These are phyloP conservation scores for Linanthus parryae DNA, from an alignment of 148 eudicot species.

Conservation along the genomic window DNA sequence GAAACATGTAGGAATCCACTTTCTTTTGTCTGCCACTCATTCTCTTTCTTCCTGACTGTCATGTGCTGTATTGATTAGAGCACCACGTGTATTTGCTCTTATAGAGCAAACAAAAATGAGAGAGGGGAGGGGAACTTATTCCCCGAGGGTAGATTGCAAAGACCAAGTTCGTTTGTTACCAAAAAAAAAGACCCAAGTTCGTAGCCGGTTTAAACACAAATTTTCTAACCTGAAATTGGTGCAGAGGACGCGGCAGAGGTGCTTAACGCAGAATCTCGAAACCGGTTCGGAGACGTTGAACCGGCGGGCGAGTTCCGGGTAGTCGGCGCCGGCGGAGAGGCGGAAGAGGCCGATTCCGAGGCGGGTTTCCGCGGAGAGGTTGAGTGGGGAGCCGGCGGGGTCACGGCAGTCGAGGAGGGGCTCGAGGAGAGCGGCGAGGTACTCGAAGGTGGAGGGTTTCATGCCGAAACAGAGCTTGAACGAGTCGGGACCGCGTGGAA, in stretches of 20 bases:
- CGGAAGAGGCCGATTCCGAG: constrained; percentile 74
- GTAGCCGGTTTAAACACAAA: no score
- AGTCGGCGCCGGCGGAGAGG: constrained; percentile 61
- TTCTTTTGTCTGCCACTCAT: no score
- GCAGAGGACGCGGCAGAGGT: constrained; percentile 75
- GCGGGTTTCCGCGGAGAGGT: constrained; percentile 45
- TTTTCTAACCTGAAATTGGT: no score
- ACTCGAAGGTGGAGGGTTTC: constrained; percentile 65
- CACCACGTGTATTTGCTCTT: no score
- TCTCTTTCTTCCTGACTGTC: no score
- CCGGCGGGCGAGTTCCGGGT: constrained; percentile 41
- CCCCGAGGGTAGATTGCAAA: no score
- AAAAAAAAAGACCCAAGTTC: no score
- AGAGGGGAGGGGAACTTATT: no score
- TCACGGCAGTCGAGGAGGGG: constrained; percentile 89
- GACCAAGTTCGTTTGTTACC: no score
- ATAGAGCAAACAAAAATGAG: no score
- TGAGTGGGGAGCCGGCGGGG: constrained; percentile 45
- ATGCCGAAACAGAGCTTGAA: constrained; percentile 49
- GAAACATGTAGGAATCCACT: no score
- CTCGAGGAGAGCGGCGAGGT: constrained; percentile 69
- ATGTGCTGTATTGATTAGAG: no score
- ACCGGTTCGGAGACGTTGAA: constrained; percentile 48
- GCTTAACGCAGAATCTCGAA: constrained; percentile 57
- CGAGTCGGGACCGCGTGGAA: constrained; percentile 39